Conservation (phyloP, 805 yeast species). For the Nakazawaea pomicola region DNA sequence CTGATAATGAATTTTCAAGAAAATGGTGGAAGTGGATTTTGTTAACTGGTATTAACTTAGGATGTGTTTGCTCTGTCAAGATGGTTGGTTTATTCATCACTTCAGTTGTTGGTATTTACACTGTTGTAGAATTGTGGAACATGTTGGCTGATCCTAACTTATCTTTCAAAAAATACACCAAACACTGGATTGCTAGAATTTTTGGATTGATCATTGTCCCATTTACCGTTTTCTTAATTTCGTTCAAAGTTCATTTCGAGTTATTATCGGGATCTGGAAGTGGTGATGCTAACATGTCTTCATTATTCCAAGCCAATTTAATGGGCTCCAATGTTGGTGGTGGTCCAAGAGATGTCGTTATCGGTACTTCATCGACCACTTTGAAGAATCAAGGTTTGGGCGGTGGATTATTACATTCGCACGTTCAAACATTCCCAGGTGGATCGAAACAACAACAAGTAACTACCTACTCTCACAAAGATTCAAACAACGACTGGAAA, state of each 20-base stretch:
- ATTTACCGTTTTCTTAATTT: conserved; percentile 51
- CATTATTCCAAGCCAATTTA: conserved; percentile 85
- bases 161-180: conserved; percentile 41
- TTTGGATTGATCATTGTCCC: conserved; percentile 65
- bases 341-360: conserved; percentile 61
- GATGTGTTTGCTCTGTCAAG: conserved; percentile 89
- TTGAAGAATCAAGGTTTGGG: conserved; percentile 67
- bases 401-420: conserved; percentile 85
- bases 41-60: conserved; percentile 79
- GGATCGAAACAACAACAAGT: conserved; percentile 94
- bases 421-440: conserved; percentile 79
- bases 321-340: conserved; percentile 57
- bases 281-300: conserved; percentile 88
- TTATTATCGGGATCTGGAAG: conserved; percentile 70
- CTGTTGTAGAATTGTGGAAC: conserved; percentile 82
- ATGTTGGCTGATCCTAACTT: conserved; percentile 66
- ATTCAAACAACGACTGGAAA: conserved; percentile 79
- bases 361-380: conserved; percentile 60
- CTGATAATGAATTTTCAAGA: conserved; percentile 47
- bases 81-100: conserved; percentile 96
- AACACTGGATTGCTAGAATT: conserved; percentile 66
- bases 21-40: conserved; percentile 94
- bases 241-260: conserved; percentile 74
- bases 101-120: conserved; percentile 82
- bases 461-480: conserved; percentile 89